These are phyloP conservation scores for Candida easanensis DNA, from an alignment of 805 yeast species.

Conservation along the genomic window DNA sequence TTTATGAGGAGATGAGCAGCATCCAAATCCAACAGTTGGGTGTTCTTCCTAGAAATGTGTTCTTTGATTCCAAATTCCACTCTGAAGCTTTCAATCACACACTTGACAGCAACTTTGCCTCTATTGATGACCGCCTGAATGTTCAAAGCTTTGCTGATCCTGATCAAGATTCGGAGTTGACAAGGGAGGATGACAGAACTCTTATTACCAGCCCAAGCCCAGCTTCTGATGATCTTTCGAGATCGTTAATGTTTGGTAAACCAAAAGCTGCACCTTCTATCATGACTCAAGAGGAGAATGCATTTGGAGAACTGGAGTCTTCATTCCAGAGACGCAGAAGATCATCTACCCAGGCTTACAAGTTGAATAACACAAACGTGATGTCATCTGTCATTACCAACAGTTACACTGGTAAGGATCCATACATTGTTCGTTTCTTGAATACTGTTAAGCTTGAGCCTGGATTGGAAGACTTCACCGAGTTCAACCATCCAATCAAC, in stretches of 20 bases:
- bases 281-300: slow-evolving; percentile 37
- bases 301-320: slow-evolving; percentile 43
- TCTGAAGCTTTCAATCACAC: slow-evolving; percentile 15
- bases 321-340: slow-evolving; percentile 18
- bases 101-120: slow-evolving; percentile 10
- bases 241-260: slow-evolving; percentile 34
- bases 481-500: slow-evolving; percentile 50
- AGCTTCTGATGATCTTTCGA: slow-evolving; percentile 20
- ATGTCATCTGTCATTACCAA: slow-evolving; percentile 37
- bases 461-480: slow-evolving; percentile 55
- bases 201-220: slow-evolving; percentile 10
- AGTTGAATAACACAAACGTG: slow-evolving; percentile 9
- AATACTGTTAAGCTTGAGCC: slow-evolving; percentile 54
- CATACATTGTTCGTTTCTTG: slow-evolving; percentile 57
- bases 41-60: slow-evolving; percentile 48
- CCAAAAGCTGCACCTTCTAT: slow-evolving; percentile 39
- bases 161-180: slow-evolving; percentile 5
- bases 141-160: slow-evolving; percentile 9
- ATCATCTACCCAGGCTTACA: slow-evolving; percentile 12
- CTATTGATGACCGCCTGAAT: slow-evolving; percentile 15
- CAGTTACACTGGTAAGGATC: slow-evolving; percentile 68
- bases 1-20: slow-evolving; percentile 14
- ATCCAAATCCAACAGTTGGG: slow-evolving; percentile 32
- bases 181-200: slow-evolving; percentile 14
- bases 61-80: slow-evolving; percentile 40